phyloP scores from a whole-genome alignment of 805 yeast species.

The Myxozyma neglecta region DNA sequence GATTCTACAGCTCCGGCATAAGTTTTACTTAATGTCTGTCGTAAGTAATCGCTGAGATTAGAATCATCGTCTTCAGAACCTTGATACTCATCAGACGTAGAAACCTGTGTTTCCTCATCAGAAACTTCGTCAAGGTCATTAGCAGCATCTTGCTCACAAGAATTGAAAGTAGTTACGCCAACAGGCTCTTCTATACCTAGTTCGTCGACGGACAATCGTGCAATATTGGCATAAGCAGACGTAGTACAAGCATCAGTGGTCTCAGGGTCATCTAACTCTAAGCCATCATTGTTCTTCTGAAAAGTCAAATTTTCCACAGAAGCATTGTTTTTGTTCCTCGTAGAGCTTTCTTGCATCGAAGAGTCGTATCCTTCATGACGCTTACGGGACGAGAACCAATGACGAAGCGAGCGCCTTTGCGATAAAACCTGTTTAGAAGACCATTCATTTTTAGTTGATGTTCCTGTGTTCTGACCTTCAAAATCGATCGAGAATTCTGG shows the following conservation, averaged over 20 bases:
- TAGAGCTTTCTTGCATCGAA: too few relatives aligned
- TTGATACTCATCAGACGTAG: not conserved
- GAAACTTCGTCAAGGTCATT: not conserved
- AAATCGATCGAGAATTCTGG: not conserved
- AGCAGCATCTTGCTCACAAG: not conserved
- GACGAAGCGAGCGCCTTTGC: not conserved
- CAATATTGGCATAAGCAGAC: not conserved
- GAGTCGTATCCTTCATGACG: not conserved
- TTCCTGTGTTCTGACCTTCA: not conserved
- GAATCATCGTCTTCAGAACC: constrained; percentile 3
- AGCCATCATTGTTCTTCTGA: not conserved
- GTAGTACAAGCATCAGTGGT: not conserved
- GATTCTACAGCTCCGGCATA: constrained; percentile 1
- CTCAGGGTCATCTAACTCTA: not conserved
- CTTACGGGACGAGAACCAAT: not conserved
- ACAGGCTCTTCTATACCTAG: not conserved
- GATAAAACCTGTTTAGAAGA: not conserved
- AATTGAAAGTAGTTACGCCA: not conserved
- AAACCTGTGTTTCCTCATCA: not conserved
- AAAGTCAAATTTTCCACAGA: not conserved
- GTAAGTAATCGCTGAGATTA: not conserved
- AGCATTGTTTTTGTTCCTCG: not conserved
- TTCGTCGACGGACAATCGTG: not conserved
- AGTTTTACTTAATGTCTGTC: not conserved
- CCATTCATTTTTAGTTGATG: not conserved